Evolutionary conservation across 2,329 filamentous ascomycete genomes (phyloP), one percentile per base, ranked within the genome.

Genomic region (Chaetoscypha palmicola): DNA sequence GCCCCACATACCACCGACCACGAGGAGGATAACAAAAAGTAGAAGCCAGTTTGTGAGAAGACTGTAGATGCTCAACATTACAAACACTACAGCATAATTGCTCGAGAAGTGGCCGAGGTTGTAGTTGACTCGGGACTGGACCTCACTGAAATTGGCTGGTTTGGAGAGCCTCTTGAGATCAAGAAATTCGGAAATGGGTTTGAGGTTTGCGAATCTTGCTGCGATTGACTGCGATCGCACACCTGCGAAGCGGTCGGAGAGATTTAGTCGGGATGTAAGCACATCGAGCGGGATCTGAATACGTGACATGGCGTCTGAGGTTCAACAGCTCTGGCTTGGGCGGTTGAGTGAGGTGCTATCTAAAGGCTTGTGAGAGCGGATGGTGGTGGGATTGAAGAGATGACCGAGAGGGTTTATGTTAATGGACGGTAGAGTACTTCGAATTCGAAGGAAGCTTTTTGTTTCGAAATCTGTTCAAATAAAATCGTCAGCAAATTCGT

Each of bases 71-170:
- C 85, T 87, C 62, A 98, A 83, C 83, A 98, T 94, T 59, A 86
- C 74, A 64, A 97, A 95, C 58, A 97, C 79, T 52, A 86, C 83
- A 56, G 86, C 84, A 77, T 98, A 98, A 74, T 98, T 98, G 83
- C 88, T 96, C 51, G 89, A 94, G 75, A 94, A 98, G 73, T 97
- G 85, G 65, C 85, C 81, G 54, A 98, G 71, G 68, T 98, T 98
- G 81, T 96, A 96, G 74, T 94, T 94, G 70, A 95, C 82, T 54
- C 91, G 81, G 58, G 83, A 89, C 68, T 97, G 91, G 53, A 88
- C 80, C 67, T 96, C 90, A 54, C 72, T 72, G 60, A 97, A 96
- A 71, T 94, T 94, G 62, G 78, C 79, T 21, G 92, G 92, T 72
- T 97, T 98, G 55, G 88, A 94, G 45, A 98, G 61, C 57, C 90